These are phyloP conservation scores for Aspergillus haitiensis DNA, from an alignment of 495 filamentous ascomycete genomes.

Conservation along the genomic window DNA sequence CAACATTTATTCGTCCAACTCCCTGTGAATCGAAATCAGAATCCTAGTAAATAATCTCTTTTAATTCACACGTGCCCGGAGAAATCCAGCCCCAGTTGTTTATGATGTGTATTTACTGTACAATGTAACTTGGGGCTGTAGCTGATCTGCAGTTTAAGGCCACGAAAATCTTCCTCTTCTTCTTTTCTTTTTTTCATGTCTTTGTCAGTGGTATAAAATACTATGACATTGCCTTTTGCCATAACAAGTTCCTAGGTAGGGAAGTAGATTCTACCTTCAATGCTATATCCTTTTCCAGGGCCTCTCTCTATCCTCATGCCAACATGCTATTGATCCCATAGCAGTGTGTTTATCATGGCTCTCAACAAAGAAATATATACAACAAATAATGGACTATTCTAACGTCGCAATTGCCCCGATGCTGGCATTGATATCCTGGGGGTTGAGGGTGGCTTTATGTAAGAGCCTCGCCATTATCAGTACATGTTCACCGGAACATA, in stretches of 20 bases:
- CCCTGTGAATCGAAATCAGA: not conserved
- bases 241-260: not conserved
- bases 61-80: not conserved
- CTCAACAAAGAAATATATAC: not conserved
- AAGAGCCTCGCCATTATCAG: slow-evolving; percentile 3
- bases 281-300: not conserved
- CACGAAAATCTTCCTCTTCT: not conserved
- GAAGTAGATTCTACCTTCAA: not conserved
- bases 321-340: not conserved
- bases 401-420: not conserved
- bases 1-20: not conserved
- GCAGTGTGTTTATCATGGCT: not conserved
- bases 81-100: not conserved
- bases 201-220: not conserved
- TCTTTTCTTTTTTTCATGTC: not conserved
- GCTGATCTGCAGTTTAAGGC: not conserved
- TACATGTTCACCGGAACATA: no score
- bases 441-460: not conserved
- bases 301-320: not conserved
- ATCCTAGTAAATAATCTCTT: not conserved
- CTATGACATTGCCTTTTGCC: no score
- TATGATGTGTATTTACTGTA: not conserved
- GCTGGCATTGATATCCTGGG: not conserved
- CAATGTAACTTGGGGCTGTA: slow-evolving; percentile 1
- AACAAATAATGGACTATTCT: slow-evolving; percentile 1